Percentiles rank a stretch among this genome's conserved stretches.
phyloP scores from a whole-genome alignment of 1,139 yeast species.

The Candida sojae region DNA sequence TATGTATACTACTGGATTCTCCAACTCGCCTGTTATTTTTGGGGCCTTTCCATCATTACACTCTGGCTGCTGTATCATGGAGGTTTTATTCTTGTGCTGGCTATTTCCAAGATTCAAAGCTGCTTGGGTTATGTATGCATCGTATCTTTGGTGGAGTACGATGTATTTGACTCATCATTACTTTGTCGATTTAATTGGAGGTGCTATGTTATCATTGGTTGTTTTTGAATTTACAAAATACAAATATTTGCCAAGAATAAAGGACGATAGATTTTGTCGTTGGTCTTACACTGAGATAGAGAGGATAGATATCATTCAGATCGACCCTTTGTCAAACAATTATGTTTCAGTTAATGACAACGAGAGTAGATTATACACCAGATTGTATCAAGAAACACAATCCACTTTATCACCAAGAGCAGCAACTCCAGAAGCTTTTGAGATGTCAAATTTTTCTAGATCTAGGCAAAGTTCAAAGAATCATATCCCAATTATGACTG shows the following conservation, averaged over 20 bases:
- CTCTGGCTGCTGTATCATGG: slow-evolving; percentile 92
- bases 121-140: slow-evolving; percentile 71
- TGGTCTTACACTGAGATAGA: slow-evolving; percentile 68
- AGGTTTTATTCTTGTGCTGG: slow-evolving; percentile 80
- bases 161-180: slow-evolving; percentile 97
- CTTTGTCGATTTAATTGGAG: slow-evolving; percentile 88
- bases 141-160: slow-evolving; percentile 98
- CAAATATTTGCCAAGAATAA: slow-evolving; percentile 71
- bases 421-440: slow-evolving; percentile 20
- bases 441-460: slow-evolving; percentile 29
- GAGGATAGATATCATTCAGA: slow-evolving; percentile 25
- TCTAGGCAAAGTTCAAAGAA: slow-evolving; percentile 36
- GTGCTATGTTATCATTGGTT: slow-evolving; percentile 72
- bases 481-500: slow-evolving; percentile 16
- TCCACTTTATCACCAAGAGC: slow-evolving; percentile 3
- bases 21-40: slow-evolving; percentile 85
- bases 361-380: slow-evolving; percentile 12
- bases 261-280: slow-evolving; percentile 67
- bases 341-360: slow-evolving; percentile 14
- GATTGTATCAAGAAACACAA: slow-evolving; percentile 14
- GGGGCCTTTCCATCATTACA: slow-evolving; percentile 98
- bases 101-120: slow-evolving; percentile 71
- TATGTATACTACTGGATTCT: slow-evolving; percentile 83
- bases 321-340: slow-evolving; percentile 34
- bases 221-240: slow-evolving; percentile 76